Conservation (phyloP, 257 asterid genomes). For the Rubia yunnanensis region DNA sequence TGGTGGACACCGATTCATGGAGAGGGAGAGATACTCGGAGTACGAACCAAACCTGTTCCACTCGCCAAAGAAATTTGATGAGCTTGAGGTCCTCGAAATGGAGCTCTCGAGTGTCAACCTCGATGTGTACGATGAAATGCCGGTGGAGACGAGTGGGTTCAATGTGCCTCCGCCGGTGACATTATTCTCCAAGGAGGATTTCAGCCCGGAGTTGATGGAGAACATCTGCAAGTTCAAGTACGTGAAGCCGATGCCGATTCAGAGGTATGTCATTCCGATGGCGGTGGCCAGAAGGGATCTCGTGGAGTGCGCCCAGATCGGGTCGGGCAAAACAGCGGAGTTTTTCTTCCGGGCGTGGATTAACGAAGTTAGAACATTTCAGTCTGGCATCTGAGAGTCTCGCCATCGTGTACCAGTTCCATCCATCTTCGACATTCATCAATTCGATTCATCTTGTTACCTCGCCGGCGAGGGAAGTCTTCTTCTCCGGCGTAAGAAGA, state of each 20-base stretch:
- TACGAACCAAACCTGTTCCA: slow-evolving; percentile 8
- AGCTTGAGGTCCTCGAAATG: slow-evolving; percentile 19
- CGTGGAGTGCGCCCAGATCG: slow-evolving; percentile 87
- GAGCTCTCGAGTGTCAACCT: background rate
- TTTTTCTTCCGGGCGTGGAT: slow-evolving; percentile 78
- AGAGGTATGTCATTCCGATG: slow-evolving; percentile 58
- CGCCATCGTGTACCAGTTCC: too few relatives aligned
- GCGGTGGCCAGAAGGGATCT: slow-evolving; percentile 63
- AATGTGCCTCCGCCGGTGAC: slow-evolving; percentile 53
- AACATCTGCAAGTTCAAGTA: slow-evolving; percentile 53
- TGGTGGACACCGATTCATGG: slow-evolving; percentile 7
- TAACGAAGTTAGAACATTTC: too few relatives aligned
- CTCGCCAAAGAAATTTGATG: slow-evolving; percentile 21
- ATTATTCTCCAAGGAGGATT: slow-evolving; percentile 40
- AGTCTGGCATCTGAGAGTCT: too few relatives aligned
- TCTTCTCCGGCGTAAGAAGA: too few relatives aligned
- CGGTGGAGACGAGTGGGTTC: slow-evolving; percentile 49
- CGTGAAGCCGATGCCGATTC: slow-evolving; percentile 63
- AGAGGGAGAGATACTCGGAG: slow-evolving; percentile 2
- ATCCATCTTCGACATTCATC: too few relatives aligned
- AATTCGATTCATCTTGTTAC: too few relatives aligned
- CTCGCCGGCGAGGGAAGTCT: too few relatives aligned
- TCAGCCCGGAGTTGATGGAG: slow-evolving; percentile 27
- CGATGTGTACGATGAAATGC: slow-evolving; percentile 18
- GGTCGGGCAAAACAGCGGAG: slow-evolving; percentile 84